A percentile compares a stretch with the other conserved stretches of the same genome.
Evolutionary conservation across 345 rosid genomes (phyloP).

Genomic region (Citrus inodora): DNA sequence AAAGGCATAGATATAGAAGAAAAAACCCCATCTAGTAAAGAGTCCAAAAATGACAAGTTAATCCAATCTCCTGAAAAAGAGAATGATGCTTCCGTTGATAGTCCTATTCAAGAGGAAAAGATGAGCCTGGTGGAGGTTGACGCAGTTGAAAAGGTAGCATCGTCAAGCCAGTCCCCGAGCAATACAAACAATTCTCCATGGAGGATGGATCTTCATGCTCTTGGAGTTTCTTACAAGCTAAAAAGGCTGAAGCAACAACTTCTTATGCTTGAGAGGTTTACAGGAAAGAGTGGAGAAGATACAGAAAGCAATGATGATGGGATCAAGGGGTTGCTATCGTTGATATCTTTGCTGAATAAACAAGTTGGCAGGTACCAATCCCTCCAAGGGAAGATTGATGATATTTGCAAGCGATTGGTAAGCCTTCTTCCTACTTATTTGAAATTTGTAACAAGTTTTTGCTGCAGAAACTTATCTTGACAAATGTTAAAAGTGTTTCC

Average conservation of each 20-base stretch:
- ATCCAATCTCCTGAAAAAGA: constrained; percentile 60
- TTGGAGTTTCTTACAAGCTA: constrained; percentile 89
- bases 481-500: neutral
- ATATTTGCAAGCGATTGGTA: constrained; percentile 89
- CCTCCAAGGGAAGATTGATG: constrained; percentile 83
- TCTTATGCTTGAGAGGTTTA: constrained; percentile 74
- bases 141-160: constrained; percentile 21
- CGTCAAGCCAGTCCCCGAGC: constrained; percentile 25
- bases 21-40: constrained; percentile 9
- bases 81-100: constrained; percentile 23
- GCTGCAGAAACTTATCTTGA: neutral
- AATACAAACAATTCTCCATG: constrained; percentile 42
- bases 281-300: constrained; percentile 49
- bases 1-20: constrained; percentile 30
- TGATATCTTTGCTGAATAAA: constrained; percentile 65
- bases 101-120: constrained; percentile 27
- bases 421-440: constrained; percentile 1
- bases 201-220: constrained; percentile 94
- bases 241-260: constrained; percentile 91
- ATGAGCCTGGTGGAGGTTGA: constrained; percentile 21
- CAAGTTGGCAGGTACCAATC: constrained; percentile 82
- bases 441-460: neutral
- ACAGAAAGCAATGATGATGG: constrained; percentile 33
- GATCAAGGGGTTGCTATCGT: constrained; percentile 35
- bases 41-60: constrained; percentile 11